Evolutionary conservation across 805 yeast species (phyloP).

Genomic region (Yamadazyma ubonensis): DNA sequence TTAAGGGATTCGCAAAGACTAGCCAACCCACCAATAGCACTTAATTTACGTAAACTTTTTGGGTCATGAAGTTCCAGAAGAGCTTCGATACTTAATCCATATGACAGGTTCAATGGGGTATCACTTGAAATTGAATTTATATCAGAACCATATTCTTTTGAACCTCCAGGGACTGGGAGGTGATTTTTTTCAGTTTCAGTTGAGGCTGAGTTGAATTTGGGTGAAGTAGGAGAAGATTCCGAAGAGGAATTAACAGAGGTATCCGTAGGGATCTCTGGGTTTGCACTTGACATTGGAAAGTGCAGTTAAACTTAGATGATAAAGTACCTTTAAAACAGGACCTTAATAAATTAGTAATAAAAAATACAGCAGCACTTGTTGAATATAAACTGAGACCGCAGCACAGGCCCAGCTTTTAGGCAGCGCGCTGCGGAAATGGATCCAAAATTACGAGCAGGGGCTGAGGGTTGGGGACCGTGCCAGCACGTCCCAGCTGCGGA

Average conservation of each 20-base stretch:
- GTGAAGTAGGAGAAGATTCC: background rate
- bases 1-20: constrained; percentile 29
- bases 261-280: too few species aligned
- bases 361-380: background rate
- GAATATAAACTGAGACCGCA: background rate
- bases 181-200: background rate
- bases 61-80: constrained; percentile 61
- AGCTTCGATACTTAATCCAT: constrained; percentile 22
- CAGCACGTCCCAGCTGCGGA: too few species aligned
- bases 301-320: too few species aligned
- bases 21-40: constrained; percentile 47
- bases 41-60: constrained; percentile 48
- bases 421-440: background rate
- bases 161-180: background rate
- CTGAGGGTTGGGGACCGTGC: too few species aligned
- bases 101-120: constrained; percentile 18
- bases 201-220: constrained; percentile 1
- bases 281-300: background rate
- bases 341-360: too few species aligned
- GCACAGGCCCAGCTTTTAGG: background rate
- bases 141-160: constrained; percentile 1
- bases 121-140: constrained; percentile 13
- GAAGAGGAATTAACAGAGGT: too few species aligned
- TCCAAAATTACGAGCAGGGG: background rate
- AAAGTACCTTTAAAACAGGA: too few species aligned